These are phyloP conservation scores for Gynandropsis gynandra DNA, from an alignment of 345 rosid species.

Conservation along the genomic window DNA sequence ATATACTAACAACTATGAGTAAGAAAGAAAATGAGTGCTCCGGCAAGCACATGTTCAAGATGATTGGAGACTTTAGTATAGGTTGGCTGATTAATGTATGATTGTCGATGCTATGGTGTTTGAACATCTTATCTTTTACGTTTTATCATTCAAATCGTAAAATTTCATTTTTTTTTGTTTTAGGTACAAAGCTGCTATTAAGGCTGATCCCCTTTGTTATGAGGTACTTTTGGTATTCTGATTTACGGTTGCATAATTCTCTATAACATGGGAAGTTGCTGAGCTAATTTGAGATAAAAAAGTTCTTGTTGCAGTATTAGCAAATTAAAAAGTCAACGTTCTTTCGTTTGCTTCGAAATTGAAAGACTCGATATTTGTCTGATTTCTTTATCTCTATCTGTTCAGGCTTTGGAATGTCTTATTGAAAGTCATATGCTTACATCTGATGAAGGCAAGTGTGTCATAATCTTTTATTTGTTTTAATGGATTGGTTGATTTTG, in stretches of 20 bases:
- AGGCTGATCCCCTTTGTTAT: conserved; percentile 93
- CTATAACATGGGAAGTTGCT: conserved; percentile 1
- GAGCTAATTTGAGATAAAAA: background rate
- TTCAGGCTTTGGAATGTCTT: conserved; percentile 95
- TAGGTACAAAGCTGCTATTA: conserved; percentile 97
- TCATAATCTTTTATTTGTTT: conserved; percentile 1
- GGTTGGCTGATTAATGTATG: background rate
- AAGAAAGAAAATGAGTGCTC: background rate
- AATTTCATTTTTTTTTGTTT: conserved; percentile 8
- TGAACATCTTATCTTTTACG: conserved; percentile 1
- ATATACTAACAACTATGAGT: background rate
- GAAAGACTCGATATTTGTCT: conserved; percentile 1
- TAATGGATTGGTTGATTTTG: conserved; percentile 7
- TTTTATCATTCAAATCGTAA: background rate
- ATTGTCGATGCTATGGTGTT: conserved; percentile 2
- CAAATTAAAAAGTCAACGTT: background rate
- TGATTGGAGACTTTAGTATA: conserved; percentile 7
- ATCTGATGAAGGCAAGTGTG: conserved; percentile 68
- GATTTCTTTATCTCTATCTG: conserved; percentile 19
- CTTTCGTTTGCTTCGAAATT: background rate
- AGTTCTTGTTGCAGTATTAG: conserved; percentile 7
- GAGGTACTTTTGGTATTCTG: conserved; percentile 48
- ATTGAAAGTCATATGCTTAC: conserved; percentile 93
- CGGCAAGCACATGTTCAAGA: background rate
- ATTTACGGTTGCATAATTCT: conserved; percentile 14